These are phyloP conservation scores for Collybia sp. DNA, from an alignment of 768 basidiomycete genomes.

Conservation along the genomic window DNA sequence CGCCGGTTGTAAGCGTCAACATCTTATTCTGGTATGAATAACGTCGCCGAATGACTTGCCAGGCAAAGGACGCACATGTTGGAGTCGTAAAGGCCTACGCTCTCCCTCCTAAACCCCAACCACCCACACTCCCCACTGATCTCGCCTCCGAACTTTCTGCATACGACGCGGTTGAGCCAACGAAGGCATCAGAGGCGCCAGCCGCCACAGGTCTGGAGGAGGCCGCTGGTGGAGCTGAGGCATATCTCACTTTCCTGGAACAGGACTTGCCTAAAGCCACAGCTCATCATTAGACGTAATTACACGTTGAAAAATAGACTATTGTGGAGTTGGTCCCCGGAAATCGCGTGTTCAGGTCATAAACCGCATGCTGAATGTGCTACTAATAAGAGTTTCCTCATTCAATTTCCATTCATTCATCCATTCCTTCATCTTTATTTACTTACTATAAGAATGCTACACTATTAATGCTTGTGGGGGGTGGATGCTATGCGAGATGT, in stretches of 20 bases:
- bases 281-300: conserved; percentile 21
- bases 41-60: conserved; percentile 1
- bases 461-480: background rate
- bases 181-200: conserved; percentile 31
- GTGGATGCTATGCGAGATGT: background rate
- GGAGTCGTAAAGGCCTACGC: conserved; percentile 82
- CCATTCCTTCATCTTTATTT: too few relatives aligned
- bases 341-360: background rate
- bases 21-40: background rate
- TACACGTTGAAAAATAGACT: background rate
- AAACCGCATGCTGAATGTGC: background rate
- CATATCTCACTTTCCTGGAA: conserved; percentile 78
- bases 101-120: conserved; percentile 66
- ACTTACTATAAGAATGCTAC: background rate
- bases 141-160: conserved; percentile 85
- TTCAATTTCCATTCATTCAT: too few relatives aligned
- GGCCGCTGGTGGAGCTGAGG: conserved; percentile 58
- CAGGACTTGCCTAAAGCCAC: conserved; percentile 60
- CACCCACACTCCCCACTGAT: conserved; percentile 74
- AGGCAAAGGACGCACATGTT: conserved; percentile 91
- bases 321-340: background rate
- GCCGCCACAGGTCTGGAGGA: conserved; percentile 30
- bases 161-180: conserved; percentile 82
- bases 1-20: conserved; percentile 53
- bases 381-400: background rate